Conservation (phyloP, 2,329 filamentous ascomycete genomes). For the Monilinia laxa region DNA sequence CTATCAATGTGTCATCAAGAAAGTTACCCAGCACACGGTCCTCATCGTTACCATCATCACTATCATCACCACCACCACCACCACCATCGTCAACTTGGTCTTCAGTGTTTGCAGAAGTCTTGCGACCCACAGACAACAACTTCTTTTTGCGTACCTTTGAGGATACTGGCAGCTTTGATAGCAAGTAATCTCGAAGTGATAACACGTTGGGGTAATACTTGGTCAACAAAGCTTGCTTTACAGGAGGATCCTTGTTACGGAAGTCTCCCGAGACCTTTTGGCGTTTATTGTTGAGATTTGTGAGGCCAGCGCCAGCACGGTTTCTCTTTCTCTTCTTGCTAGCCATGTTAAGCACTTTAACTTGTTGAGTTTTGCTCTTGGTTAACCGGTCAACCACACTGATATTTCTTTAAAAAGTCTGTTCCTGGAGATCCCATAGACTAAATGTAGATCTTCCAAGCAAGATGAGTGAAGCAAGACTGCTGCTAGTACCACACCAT, state of each 20-base stretch:
- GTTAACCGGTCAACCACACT: background rate
- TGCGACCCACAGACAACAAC: slow-evolving; percentile 41
- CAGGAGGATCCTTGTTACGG: slow-evolving; percentile 29
- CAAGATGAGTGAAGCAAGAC: background rate
- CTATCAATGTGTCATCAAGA: slow-evolving; percentile 39
- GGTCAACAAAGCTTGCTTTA: slow-evolving; percentile 63
- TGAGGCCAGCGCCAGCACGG: slow-evolving; percentile 20
- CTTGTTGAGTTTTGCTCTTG: slow-evolving; percentile 1
- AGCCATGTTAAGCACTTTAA: background rate
- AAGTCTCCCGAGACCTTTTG: slow-evolving; percentile 30
- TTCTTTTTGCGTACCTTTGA: slow-evolving; percentile 64
- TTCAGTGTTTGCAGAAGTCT: background rate
- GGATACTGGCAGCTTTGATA: slow-evolving; percentile 62
- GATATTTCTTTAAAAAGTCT: background rate
- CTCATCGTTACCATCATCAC: slow-evolving; percentile 20
- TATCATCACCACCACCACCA: slow-evolving; percentile 9
- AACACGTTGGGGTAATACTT: slow-evolving; percentile 66
- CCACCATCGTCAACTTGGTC: background rate
- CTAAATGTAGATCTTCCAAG: slow-evolving; percentile 6
- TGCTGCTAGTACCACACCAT: background rate
- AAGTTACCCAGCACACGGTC: slow-evolving; percentile 28
- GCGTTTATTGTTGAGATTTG: slow-evolving; percentile 35
- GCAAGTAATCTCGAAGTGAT: slow-evolving; percentile 68
- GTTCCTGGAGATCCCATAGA: background rate
- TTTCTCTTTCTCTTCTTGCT: slow-evolving; percentile 43